These are phyloP conservation scores for Gymnopilus junonius DNA, from an alignment of 768 basidiomycete species.

Conservation along the genomic window DNA sequence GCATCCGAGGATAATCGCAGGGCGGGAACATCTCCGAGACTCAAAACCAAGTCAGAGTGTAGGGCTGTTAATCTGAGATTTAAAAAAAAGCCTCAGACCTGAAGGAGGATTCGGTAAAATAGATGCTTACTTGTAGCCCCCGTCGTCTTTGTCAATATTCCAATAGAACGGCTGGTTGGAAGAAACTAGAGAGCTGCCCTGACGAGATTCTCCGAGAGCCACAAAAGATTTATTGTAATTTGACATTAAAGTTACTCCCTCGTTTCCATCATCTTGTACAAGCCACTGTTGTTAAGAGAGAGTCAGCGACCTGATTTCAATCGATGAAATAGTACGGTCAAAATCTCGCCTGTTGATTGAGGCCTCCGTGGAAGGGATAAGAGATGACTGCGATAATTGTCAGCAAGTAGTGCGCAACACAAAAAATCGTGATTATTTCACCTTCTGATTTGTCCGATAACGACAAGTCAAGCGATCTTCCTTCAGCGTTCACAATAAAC, in stretches of 20 bases:
- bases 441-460: neutral
- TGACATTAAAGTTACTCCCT: neutral
- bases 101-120: too few relatives aligned
- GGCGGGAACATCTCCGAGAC: neutral
- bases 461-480: neutral
- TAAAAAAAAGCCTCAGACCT: neutral
- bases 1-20: neutral
- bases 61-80: neutral
- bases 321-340: neutral
- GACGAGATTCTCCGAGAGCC: neutral
- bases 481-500: neutral
- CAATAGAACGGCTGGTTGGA: neutral
- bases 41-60: neutral
- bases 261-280: neutral
- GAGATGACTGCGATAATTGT: neutral
- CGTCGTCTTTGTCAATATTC: neutral
- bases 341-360: neutral
- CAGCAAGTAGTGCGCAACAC: neutral
- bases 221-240: neutral
- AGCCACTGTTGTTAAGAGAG: neutral
- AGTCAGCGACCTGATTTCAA: neutral
- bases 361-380: neutral
- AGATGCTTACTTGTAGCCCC: neutral
- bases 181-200: neutral
- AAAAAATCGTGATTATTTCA: neutral